These are phyloP conservation scores for Chlamydomonas sphaeroides DNA, from an alignment of 139 green algal species.

Conservation along the genomic window DNA sequence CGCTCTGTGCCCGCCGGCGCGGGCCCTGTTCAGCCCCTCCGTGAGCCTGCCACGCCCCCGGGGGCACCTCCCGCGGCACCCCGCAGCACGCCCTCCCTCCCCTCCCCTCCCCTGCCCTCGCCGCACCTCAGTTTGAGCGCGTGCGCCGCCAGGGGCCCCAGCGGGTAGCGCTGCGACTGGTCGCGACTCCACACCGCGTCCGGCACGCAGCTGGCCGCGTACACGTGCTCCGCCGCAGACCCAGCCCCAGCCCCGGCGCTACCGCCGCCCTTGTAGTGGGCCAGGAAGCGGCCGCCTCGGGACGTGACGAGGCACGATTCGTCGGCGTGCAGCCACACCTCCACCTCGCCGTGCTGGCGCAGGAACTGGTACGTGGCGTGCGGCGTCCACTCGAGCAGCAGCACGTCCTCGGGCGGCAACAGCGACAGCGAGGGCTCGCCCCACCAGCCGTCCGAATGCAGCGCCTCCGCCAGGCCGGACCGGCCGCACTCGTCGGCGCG, in stretches of 20 bases:
- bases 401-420: conserved; percentile 51
- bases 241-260: not conserved
- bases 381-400: conserved; percentile 68
- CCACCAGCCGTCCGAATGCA: conserved; percentile 61
- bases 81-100: not conserved
- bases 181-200: conserved; percentile 44
- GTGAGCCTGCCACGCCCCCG: too few relatives aligned
- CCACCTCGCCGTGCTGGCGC: conserved; percentile 49
- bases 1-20: too few relatives aligned
- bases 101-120: too few relatives aligned
- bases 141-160: conserved; percentile 48
- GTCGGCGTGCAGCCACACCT: conserved; percentile 70
- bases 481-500: not conserved
- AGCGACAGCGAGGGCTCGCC: conserved; percentile 55
- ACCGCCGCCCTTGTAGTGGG: conserved; percentile 28
- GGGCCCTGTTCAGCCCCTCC: too few relatives aligned
- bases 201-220: conserved; percentile 48
- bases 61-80: too few relatives aligned
- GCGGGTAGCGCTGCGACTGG: conserved; percentile 19
- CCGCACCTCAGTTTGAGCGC: conserved; percentile 58
- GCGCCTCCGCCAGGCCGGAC: not conserved
- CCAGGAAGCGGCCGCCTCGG: conserved; percentile 43
- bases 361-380: conserved; percentile 58
- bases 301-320: conserved; percentile 58
- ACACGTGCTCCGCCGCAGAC: conserved; percentile 39